phyloP scores from a whole-genome alignment of 192 early-diverging fungal genomes.

The Gamsiella multidivaricata region DNA sequence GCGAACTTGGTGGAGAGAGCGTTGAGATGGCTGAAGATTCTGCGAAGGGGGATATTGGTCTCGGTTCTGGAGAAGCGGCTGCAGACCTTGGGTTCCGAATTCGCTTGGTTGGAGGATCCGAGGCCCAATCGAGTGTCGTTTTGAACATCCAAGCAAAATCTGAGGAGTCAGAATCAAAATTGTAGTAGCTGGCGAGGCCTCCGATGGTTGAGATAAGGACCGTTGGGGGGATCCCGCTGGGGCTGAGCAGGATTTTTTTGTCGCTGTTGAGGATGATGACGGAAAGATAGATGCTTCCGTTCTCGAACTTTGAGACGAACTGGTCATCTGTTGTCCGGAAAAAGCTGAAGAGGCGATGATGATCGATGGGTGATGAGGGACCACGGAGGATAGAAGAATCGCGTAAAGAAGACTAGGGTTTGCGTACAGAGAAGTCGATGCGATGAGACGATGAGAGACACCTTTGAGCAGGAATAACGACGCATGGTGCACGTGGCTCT shows the following conservation, averaged over 20 bases:
- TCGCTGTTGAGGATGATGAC: conserved; percentile 56
- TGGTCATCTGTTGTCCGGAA: conserved; percentile 43
- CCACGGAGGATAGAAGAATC: conserved; percentile 27
- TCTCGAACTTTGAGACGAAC: conserved; percentile 48
- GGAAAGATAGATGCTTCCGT: conserved; percentile 55
- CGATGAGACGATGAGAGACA: not conserved
- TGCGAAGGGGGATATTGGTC: not conserved
- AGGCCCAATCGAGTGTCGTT: conserved; percentile 44
- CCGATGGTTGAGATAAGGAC: conserved; percentile 35
- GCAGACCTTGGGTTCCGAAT: not conserved
- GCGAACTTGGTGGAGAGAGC: conserved; percentile 28
- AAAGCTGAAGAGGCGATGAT: conserved; percentile 38
- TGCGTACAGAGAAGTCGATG: not conserved
- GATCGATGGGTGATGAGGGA: conserved; percentile 40
- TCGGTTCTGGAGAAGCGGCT: not conserved
- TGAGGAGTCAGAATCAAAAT: conserved; percentile 45
- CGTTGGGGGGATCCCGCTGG: conserved; percentile 30
- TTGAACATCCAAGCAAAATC: conserved; percentile 55
- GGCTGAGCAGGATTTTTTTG: conserved; percentile 52
- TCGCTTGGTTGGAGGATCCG: conserved; percentile 9
- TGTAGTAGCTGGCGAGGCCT: conserved; percentile 32
- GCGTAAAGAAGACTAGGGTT: conserved; percentile 26
- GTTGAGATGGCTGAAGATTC: not conserved
- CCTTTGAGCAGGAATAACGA: not conserved
- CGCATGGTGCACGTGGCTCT: not conserved